phyloP scores from a whole-genome alignment of 2,329 filamentous ascomycete genomes.

The Epichloe typhina region DNA sequence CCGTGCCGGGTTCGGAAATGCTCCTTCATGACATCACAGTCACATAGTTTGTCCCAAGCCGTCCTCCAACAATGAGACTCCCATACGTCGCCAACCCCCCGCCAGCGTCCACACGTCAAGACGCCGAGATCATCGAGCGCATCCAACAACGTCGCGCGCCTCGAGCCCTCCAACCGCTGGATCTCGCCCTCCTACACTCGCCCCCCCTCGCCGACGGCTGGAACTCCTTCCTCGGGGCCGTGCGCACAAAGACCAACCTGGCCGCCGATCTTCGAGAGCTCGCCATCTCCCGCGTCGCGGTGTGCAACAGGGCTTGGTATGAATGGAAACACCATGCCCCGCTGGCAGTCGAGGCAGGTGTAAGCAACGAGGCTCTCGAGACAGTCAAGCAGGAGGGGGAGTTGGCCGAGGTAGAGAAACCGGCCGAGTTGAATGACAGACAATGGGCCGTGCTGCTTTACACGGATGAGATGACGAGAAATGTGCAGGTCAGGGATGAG shows the following conservation, averaged over 20 bases:
- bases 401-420: conserved; percentile 13
- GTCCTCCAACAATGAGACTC: conserved; percentile 42
- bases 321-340: conserved; percentile 75
- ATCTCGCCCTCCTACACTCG: conserved; percentile 62
- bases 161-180: conserved; percentile 60
- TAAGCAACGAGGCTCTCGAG: conserved; percentile 37
- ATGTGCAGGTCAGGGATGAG: conserved; percentile 54
- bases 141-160: conserved; percentile 53
- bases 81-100: conserved; percentile 49
- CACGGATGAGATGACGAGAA: conserved; percentile 72
- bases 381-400: conserved; percentile 23
- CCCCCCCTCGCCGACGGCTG: conserved; percentile 69
- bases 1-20: not conserved
- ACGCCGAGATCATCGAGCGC: conserved; percentile 46
- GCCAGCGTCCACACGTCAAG: conserved; percentile 27
- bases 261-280: conserved; percentile 54
- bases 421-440: conserved; percentile 34
- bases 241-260: conserved; percentile 41
- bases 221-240: conserved; percentile 54
- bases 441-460: conserved; percentile 61
- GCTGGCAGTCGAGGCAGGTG: conserved; percentile 44
- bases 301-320: conserved; percentile 70
- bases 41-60: too few species aligned
- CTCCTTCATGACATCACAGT: not conserved
- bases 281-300: conserved; percentile 68